Base-by-base conservation (phyloP, 352 stramenopile species). In the Phytophthora citricola region DNA sequence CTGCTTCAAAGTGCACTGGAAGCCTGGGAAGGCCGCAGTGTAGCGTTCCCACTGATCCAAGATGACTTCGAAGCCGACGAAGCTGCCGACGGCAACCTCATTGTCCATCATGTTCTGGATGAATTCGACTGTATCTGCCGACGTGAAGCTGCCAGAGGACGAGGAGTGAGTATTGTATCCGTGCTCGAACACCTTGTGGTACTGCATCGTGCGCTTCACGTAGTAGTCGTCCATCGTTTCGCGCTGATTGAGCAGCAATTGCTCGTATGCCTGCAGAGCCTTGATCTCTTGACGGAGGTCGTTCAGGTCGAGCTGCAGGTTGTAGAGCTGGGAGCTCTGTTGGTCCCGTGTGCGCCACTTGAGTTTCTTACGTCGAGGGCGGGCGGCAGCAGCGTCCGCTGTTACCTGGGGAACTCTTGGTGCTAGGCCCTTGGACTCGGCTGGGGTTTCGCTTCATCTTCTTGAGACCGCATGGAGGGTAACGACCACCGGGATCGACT, bases 311-410 rank as follows among this genome's bases (percentile, higher is more conserved):
- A 89, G 70, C 59, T 87, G 73, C 32, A 87, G 62, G 47, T 87
- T 89, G 70, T 89, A 89, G 12, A 89, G 68, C 51, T 66, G 62
- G 45, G 79, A 89, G 62, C 72, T 89, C 49, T 86, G 73, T 40
- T 76, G 71, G 61, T 89, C 79, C 12, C 79, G 75, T 32, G 77
- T 83, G 41, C 79, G 77, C 79, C 79, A 88, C 52, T 86, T 85
- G 46, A 88, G 75, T 62, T 85, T 84, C 49, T 66, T 76, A 1
- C 34, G 32, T 32, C 58, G 40, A 8, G 63, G 63, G 2, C 50
- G 48, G 36, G 63, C 63, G 24, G 63, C 63, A 24, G 48, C 63
- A 39, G 63, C 63, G 36, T 58, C 63, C 3, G 49, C 63, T 1
- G 63, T 47, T 12, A 71, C 63, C 32, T 62, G 57, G 9, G 63